Evolutionary conservation across 768 basidiomycete species (phyloP), one percentile per base, ranked within the genome.

Genomic region (Chalciporus piperatus): DNA sequence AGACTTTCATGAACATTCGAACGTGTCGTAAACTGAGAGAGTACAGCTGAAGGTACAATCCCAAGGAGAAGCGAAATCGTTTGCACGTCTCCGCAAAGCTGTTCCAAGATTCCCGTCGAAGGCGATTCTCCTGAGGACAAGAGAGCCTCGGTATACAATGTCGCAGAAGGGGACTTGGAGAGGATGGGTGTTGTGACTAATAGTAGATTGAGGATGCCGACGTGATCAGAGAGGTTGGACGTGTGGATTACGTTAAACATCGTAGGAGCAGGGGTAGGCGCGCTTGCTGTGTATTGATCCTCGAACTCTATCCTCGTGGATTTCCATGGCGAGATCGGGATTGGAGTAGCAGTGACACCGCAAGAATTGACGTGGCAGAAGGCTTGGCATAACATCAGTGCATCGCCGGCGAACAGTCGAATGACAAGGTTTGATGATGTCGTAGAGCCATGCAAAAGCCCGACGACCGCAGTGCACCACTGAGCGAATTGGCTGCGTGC

Each of bases 171-270:
- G 17, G 59, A 56, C 39, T 50, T 46, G 25, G 46, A 42, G 38
- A 71, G 66, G 33, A 69, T 40, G 10, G 66, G 68, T 37, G 42
- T 20, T 10, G 63, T 47, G 37, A 41, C 59, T 14, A 58, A 43
- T 33, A 69, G 47, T 4, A 69, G 30, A 35, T 69, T 69, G 25
- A 70, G 38, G 22, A 69, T 51, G 5, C 68, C 70, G 5, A 66
- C 45, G 35, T 71, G 56, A 43, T 70, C 68, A 27, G 58, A 57
- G 17, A 70, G 10, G 25, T 70, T 71, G 28, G 70, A 69, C 12
- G 68, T 68, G 39, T 69, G 58, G 33, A 69, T 70, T 37, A 71
- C 66, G 22, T 71, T 62, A 50, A 69, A 71, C 14, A 23, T 50
- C 8, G 59, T 58, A 10, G 68, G 68, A 8, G 70, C 70, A 0